These are phyloP conservation scores for Rhododendron henanense DNA, from an alignment of 148 eudicot species.

Conservation along the genomic window DNA sequence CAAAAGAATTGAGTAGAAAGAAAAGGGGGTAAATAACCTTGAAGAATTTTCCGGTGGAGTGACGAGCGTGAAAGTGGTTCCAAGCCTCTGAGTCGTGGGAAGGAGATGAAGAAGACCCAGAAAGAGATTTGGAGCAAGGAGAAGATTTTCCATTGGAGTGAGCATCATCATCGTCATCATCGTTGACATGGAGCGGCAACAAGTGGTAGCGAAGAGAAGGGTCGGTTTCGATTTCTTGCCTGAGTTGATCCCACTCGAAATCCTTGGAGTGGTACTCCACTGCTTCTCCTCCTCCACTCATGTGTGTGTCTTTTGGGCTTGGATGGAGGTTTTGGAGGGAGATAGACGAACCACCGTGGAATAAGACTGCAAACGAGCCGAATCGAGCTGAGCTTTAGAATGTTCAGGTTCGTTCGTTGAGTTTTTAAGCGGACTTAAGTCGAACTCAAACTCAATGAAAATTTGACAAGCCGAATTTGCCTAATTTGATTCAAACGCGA, in stretches of 20 bases:
- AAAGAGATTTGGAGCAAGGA: neutral
- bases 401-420: too few species aligned
- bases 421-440: too few species aligned
- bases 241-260: slow-evolving; percentile 73
- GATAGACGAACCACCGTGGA: neutral
- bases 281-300: slow-evolving; percentile 12
- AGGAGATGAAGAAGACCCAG: slow-evolving; percentile 8
- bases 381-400: too few species aligned
- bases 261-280: slow-evolving; percentile 75
- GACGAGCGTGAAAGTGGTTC: slow-evolving; percentile 76
- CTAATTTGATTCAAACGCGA: too few species aligned
- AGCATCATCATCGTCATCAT: neutral
- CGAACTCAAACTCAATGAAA: too few species aligned
- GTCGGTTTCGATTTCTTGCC: slow-evolving; percentile 47
- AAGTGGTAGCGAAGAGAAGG: slow-evolving; percentile 57
- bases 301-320: neutral
- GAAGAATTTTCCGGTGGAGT: slow-evolving; percentile 90
- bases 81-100: slow-evolving; percentile 52
- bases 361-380: too few species aligned
- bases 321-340: neutral
- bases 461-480: too few species aligned
- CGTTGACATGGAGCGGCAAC: slow-evolving; percentile 17
- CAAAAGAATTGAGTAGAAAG: neutral
- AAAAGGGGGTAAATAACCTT: slow-evolving; percentile 37
- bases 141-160: neutral